Percentiles rank a stretch among this genome's conserved stretches.
These are phyloP conservation scores for Zizania palustris DNA, from an alignment of 202 grass and related monocot genomes.

Conservation along the genomic window DNA sequence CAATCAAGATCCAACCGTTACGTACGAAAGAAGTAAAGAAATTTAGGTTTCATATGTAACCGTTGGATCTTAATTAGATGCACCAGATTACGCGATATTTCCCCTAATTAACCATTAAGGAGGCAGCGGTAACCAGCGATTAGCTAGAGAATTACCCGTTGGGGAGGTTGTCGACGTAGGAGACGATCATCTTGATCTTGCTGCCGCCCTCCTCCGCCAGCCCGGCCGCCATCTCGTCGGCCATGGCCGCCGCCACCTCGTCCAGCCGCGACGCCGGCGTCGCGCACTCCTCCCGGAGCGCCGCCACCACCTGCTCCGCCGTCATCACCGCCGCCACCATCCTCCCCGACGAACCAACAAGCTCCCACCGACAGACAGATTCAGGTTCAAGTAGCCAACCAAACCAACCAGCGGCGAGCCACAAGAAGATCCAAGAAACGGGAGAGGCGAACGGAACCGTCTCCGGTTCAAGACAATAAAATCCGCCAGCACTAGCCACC, in stretches of 20 bases:
- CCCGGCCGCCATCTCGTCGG: slow-evolving; percentile 65
- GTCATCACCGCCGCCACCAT: slow-evolving; percentile 40
- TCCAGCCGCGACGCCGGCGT: slow-evolving; percentile 49
- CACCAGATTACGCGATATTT: no score
- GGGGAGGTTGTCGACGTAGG: slow-evolving; percentile 76
- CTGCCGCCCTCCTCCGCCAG: slow-evolving; percentile 62
- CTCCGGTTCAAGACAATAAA: not conserved
- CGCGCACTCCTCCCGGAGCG: slow-evolving; percentile 61
- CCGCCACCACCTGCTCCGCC: slow-evolving; percentile 55
- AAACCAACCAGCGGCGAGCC: not conserved
- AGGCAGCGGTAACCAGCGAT: not conserved
- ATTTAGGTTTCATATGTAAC: no score
- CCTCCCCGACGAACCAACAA: not conserved
- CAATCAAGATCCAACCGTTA: no score
- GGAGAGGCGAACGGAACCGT: not conserved
- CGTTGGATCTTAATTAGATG: no score
- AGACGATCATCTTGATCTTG: slow-evolving; percentile 81
- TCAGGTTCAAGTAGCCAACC: not conserved
- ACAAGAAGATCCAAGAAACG: not conserved
- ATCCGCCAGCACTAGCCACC: not conserved
- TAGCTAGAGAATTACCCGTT: slow-evolving; percentile 48
- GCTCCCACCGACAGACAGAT: not conserved
- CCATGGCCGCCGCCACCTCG: slow-evolving; percentile 50
- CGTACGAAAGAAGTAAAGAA: no score
- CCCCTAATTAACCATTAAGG: not conserved